Evolutionary conservation across 2,329 filamentous ascomycete species (phyloP), one percentile per base, ranked within the genome.

Genomic region (Raffaelea deltoideospora): DNA sequence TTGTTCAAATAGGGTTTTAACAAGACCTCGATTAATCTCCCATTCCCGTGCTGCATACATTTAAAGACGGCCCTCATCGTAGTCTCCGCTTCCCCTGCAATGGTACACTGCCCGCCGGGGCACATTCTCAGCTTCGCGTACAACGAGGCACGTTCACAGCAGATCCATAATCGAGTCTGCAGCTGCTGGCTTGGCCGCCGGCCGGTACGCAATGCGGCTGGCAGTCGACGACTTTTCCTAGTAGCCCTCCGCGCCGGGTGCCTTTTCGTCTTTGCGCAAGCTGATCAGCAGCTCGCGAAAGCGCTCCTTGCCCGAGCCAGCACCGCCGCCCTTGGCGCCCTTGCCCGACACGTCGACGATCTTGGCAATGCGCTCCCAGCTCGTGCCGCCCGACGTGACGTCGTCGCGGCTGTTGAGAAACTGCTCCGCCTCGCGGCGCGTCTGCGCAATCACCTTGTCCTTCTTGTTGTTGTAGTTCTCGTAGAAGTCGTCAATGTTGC

Each of bases 381-480:
- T 93, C 5, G 90, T 98, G 43, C 90, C 90, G 35, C 90, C 90
- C 10, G 84, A 84, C 19, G 86, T 83, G 28, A 87, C 95, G 56
- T 96, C 87, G 56, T 98, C 88, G 42, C 87, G 76, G 57, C 68
- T 86, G 37, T 73, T 78, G 33, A 96, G 64, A 59, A 96, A 98
- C 53, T 94, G 77, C 52, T 96, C 88, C 7, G 88, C 90, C 49
- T 98, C 90, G 57, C 82, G 80, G 50, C 79, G 76, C 39, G 88
- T 90, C 64, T 93, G 84, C 18, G 79, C 69, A 47, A 95, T 79
- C 41, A 73, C 75, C 71, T 96, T 96, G 57, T 98, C 90, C 58
- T 90, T 88, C 65, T 95, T 94, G 59, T 80, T 78, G 66, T 96
- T 96, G 68, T 98, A 98, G 61, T 94, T 95, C 54, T 95, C 87